Evolutionary conservation across 2,329 filamentous ascomycete genomes (phyloP).

Genomic region (Talaromyces amestolkiae): DNA sequence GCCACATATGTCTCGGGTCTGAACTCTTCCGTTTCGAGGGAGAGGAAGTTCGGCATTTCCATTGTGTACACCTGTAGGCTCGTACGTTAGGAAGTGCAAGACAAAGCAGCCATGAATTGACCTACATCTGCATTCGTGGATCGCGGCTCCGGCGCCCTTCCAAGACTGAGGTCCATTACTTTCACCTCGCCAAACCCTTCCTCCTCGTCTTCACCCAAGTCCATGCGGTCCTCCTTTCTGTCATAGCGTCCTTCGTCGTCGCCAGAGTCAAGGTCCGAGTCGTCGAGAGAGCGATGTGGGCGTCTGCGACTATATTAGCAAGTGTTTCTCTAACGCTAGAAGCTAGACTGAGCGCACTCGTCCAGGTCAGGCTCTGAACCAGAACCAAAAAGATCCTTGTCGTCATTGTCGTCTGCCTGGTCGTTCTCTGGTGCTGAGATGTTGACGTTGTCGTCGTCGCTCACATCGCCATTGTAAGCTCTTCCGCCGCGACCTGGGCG

Average conservation of each 20-base stretch:
- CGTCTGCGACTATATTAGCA: constrained; percentile 28
- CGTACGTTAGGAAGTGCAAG: not conserved
- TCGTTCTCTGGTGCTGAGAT: constrained; percentile 26
- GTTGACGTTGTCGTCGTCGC: constrained; percentile 26
- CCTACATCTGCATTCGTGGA: constrained; percentile 43
- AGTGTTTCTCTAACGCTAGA: not conserved
- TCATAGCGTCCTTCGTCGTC: constrained; percentile 60
- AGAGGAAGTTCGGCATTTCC: constrained; percentile 62
- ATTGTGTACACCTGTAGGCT: constrained; percentile 57
- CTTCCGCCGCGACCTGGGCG: constrained; percentile 34
- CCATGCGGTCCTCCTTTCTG: constrained; percentile 47
- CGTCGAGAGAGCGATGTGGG: constrained; percentile 53
- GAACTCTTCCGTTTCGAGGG: constrained; percentile 61
- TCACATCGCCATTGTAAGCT: constrained; percentile 27
- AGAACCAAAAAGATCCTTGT: constrained; percentile 49
- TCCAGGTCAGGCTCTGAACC: constrained; percentile 43
- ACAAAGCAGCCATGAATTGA: not conserved
- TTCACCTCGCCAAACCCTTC: constrained; percentile 49
- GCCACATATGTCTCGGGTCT: constrained; percentile 60
- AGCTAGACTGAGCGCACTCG: constrained; percentile 28
- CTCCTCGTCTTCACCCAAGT: constrained; percentile 42
- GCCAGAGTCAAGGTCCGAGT: constrained; percentile 62
- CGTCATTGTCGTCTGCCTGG: constrained; percentile 34
- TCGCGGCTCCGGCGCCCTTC: constrained; percentile 57
- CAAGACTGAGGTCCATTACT: constrained; percentile 56